Conservation (phyloP, 2,329 filamentous ascomycete genomes). For the Calonectria crousiana region DNA sequence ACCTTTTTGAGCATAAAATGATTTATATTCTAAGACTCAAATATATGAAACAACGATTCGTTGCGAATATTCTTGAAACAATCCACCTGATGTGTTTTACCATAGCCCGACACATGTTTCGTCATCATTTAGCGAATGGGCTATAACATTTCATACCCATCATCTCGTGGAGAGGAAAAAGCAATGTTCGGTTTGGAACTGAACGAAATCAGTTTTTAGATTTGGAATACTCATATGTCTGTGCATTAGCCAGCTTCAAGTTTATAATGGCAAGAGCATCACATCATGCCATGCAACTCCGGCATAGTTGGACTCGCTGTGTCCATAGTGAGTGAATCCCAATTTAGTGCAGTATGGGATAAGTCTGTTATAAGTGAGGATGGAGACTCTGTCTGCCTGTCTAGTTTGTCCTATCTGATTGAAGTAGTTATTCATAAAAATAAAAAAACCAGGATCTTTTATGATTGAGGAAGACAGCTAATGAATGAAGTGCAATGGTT, state of each 20-base stretch:
- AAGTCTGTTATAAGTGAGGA: slow-evolving; percentile 46
- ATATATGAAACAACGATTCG: neutral
- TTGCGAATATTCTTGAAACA: neutral
- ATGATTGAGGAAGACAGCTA: slow-evolving; percentile 42
- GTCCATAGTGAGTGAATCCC: slow-evolving; percentile 47
- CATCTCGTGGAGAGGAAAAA: neutral
- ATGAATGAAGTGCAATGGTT: slow-evolving; percentile 45
- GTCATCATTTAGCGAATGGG: neutral
- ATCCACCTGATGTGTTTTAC: neutral
- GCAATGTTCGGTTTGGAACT: neutral
- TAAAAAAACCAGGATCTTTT: slow-evolving; percentile 42
- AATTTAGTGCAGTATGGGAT: slow-evolving; percentile 47
- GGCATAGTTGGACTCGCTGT: slow-evolving; percentile 45
- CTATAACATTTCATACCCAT: neutral
- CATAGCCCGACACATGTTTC: neutral
- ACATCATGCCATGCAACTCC: slow-evolving; percentile 47
- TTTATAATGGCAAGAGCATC: too few relatives aligned
- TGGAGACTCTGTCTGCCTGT: slow-evolving; percentile 42
- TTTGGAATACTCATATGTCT: neutral
- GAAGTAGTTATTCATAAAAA: slow-evolving; percentile 41
- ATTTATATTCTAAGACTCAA: neutral
- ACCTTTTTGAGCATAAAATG: neutral
- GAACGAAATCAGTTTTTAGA: neutral
- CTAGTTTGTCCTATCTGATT: slow-evolving; percentile 29
- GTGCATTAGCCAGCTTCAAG: neutral